phyloP scores from a whole-genome alignment of 768 basidiomycete species.

The Pulveroboletus sp. region DNA sequence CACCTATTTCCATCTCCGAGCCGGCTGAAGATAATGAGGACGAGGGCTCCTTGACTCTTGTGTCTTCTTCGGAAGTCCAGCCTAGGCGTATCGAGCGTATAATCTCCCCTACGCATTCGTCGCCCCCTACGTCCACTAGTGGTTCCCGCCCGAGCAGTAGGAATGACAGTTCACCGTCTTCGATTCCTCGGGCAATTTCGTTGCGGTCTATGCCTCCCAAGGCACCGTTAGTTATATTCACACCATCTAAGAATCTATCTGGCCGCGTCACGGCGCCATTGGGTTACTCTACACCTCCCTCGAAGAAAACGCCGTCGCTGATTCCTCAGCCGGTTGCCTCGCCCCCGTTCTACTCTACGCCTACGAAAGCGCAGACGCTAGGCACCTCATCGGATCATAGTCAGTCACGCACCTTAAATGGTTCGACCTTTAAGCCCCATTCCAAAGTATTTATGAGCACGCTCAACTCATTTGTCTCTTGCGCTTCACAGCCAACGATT shows the following conservation, averaged over 20 bases:
- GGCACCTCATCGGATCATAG: slow-evolving; percentile 23
- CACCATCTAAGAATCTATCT: slow-evolving; percentile 32
- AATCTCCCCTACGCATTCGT: slow-evolving; percentile 9
- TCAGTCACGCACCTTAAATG: slow-evolving; percentile 40
- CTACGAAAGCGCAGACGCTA: slow-evolving; percentile 38
- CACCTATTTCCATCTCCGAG: slow-evolving; percentile 5
- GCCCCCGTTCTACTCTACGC: slow-evolving; percentile 25
- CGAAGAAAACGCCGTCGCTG: slow-evolving; percentile 54
- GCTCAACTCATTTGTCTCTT: slow-evolving; percentile 49
- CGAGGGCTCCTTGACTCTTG: slow-evolving; percentile 19
- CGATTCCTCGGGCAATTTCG: slow-evolving; percentile 45
- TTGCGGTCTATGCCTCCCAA: slow-evolving; percentile 33
- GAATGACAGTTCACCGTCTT: slow-evolving; percentile 39
- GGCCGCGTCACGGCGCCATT: slow-evolving; percentile 23
- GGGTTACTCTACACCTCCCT: slow-evolving; percentile 39
- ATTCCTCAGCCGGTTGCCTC: slow-evolving; percentile 56
- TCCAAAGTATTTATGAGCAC: slow-evolving; percentile 47
- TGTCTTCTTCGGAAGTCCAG: slow-evolving; percentile 17
- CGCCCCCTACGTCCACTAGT: slow-evolving; percentile 1
- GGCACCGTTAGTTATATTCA: slow-evolving; percentile 24
- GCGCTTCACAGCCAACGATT: slow-evolving; percentile 32
- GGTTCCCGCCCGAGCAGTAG: slow-evolving; percentile 10
- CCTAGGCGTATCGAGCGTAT: slow-evolving; percentile 4
- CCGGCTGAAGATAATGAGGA: slow-evolving; percentile 21
- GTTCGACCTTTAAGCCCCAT: slow-evolving; percentile 58